Evolutionary conservation across 1,284 basidiomycete species (phyloP).

Genomic region (Leccinum pachyderme): DNA sequence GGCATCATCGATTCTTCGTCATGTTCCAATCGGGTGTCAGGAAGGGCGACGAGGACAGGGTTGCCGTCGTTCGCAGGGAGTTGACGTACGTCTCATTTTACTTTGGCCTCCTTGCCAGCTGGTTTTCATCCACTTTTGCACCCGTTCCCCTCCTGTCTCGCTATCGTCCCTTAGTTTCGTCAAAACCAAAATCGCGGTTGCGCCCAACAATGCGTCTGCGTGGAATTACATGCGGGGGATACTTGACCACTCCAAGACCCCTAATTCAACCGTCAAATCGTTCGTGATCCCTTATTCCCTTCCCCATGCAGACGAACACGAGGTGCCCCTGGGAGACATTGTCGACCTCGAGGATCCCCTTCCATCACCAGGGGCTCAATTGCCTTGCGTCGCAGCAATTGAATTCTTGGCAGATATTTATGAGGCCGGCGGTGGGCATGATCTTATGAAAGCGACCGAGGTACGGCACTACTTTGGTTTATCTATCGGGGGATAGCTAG

Average conservation of each 20-base stretch:
- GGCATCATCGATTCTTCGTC: conserved; percentile 97
- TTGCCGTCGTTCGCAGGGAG: conserved; percentile 61
- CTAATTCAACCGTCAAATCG: conserved; percentile 52
- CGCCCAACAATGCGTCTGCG: conserved; percentile 88
- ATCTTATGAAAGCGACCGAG: conserved; percentile 28
- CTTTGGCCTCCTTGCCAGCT: neutral
- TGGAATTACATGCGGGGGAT: conserved; percentile 93
- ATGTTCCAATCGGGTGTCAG: conserved; percentile 71
- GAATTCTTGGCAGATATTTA: conserved; percentile 86
- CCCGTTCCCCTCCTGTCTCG: neutral
- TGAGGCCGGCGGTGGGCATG: conserved; percentile 49
- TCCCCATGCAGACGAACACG: conserved; percentile 28
- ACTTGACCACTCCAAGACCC: conserved; percentile 56
- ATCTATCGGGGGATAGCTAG: neutral
- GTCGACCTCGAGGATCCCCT: conserved; percentile 74
- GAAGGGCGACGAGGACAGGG: conserved; percentile 52
- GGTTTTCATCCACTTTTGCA: neutral
- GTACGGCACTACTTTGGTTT: conserved; percentile 10
- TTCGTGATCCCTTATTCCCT: conserved; percentile 69
- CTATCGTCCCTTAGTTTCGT: conserved; percentile 41
- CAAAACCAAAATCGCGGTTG: conserved; percentile 79
- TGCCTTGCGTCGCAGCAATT: conserved; percentile 76
- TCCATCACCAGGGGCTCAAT: conserved; percentile 63
- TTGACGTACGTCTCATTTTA: conserved; percentile 52
- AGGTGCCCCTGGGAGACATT: conserved; percentile 39